Percentiles rank a stretch among this genome's conserved stretches.
phyloP scores from a whole-genome alignment of 2,329 filamentous ascomycete species.

The Thermoascus crustaceus region DNA sequence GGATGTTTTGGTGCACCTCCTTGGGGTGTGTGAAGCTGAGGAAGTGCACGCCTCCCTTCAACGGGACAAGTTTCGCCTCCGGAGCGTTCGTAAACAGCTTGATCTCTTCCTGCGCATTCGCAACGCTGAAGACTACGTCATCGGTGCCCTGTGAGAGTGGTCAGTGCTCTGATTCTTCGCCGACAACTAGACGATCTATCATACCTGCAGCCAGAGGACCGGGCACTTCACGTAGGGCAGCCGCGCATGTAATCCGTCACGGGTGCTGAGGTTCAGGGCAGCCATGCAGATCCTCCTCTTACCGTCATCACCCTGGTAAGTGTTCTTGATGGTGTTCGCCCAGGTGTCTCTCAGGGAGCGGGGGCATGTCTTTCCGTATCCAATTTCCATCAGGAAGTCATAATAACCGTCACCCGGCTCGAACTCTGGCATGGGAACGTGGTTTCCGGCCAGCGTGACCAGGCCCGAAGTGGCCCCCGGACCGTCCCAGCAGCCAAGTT shows the following conservation, averaged over 20 bases:
- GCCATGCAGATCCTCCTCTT: constrained; percentile 37
- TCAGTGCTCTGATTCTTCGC: constrained; percentile 31
- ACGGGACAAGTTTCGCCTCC: constrained; percentile 31
- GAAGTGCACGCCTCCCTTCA: constrained; percentile 41
- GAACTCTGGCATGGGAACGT: constrained; percentile 30
- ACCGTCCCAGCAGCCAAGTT: constrained; percentile 40
- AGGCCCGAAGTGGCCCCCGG: constrained; percentile 19
- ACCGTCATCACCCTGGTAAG: constrained; percentile 41
- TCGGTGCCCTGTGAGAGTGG: constrained; percentile 5
- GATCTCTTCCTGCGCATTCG: constrained; percentile 33
- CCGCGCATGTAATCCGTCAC: constrained; percentile 38
- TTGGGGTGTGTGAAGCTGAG: constrained; percentile 36
- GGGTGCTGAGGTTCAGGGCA: constrained; percentile 36
- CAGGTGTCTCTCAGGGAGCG: constrained; percentile 31
- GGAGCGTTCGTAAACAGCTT: constrained; percentile 36
- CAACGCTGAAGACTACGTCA: constrained; percentile 8
- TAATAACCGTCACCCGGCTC: constrained; percentile 29
- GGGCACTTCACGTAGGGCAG: constrained; percentile 40
- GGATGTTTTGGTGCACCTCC: constrained; percentile 23
- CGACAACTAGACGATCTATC: constrained; percentile 31
- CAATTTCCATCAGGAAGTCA: constrained; percentile 38
- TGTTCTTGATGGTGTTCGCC: constrained; percentile 31
- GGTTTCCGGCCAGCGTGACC: constrained; percentile 31
- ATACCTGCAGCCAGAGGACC: constrained; percentile 39
- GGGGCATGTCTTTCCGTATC: constrained; percentile 34